Evolutionary conservation across 305 asterid genomes (phyloP).

Genomic region (Stenogyne calaminthoides): DNA sequence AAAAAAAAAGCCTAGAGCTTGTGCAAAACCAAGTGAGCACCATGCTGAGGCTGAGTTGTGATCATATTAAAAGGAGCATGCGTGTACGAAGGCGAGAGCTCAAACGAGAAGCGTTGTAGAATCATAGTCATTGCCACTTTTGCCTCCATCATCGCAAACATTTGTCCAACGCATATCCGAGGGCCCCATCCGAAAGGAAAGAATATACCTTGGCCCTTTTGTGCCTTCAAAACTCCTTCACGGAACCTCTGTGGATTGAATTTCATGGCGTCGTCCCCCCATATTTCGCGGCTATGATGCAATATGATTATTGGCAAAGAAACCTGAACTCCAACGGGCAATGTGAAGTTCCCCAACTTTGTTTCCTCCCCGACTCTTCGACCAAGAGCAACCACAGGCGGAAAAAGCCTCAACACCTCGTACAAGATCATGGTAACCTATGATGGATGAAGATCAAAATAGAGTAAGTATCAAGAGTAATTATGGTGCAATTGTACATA

Average conservation of each 20-base stretch:
- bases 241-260: conserved; percentile 55
- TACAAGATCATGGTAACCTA: conserved; percentile 54
- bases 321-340: conserved; percentile 6
- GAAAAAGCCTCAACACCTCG: conserved; percentile 58
- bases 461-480: neutral
- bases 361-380: conserved; percentile 21
- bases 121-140: conserved; percentile 46
- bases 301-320: neutral
- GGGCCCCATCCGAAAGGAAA: conserved; percentile 63
- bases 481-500: too few relatives aligned
- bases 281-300: conserved; percentile 38
- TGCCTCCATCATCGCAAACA: conserved; percentile 51
- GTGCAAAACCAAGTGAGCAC: conserved; percentile 3
- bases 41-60: neutral
- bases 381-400: conserved; percentile 27
- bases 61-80: conserved; percentile 31
- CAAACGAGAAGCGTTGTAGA: conserved; percentile 43
- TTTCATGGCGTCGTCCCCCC: conserved; percentile 58
- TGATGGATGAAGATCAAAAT: neutral
- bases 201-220: conserved; percentile 34
- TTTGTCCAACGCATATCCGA: conserved; percentile 55
- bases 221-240: conserved; percentile 49
- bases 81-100: conserved; percentile 48
- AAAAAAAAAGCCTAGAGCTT: neutral
- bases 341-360: neutral